A percentile compares a stretch with the other conserved stretches of the same genome.
phyloP scores from a whole-genome alignment of 495 filamentous ascomycete species.

The Penicillium bovifimosum region DNA sequence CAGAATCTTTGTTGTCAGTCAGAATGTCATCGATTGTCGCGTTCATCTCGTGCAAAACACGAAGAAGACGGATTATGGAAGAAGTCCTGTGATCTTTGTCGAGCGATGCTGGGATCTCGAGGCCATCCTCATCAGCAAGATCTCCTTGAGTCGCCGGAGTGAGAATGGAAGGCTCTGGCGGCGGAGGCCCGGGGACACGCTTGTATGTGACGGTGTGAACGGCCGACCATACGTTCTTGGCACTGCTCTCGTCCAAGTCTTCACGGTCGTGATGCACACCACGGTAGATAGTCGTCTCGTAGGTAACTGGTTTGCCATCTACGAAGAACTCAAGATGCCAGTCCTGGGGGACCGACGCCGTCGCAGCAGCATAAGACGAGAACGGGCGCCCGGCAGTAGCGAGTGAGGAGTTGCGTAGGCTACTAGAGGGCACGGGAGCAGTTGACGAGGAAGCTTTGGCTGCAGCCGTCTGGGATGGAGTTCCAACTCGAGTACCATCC shows the following conservation, averaged over 20 bases:
- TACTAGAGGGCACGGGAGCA: conserved; percentile 28
- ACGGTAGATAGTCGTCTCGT: conserved; percentile 94
- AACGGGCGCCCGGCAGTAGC: conserved; percentile 44
- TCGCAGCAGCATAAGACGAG: conserved; percentile 76
- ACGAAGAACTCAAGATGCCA: conserved; percentile 98
- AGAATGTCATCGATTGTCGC: conserved; percentile 94
- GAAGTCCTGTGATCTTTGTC: conserved; percentile 77
- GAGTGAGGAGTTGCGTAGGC: conserved; percentile 33
- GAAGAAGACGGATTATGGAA: conserved; percentile 81
- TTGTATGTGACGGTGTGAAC: conserved; percentile 90
- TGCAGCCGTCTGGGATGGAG: conserved; percentile 62
- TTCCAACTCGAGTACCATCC: conserved; percentile 85
- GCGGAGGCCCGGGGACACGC: conserved; percentile 81
- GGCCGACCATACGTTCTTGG: conserved; percentile 79
- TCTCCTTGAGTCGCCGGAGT: conserved; percentile 46
- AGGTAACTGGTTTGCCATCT: conserved; percentile 73
- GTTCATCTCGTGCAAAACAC: conserved; percentile 90
- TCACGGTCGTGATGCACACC: conserved; percentile 75
- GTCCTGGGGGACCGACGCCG: conserved; percentile 69
- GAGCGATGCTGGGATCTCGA: conserved; percentile 73
- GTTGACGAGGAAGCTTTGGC: conserved; percentile 45
- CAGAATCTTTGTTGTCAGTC: conserved; percentile 69
- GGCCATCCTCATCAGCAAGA: conserved; percentile 38
- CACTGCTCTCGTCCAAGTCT: conserved; percentile 58
- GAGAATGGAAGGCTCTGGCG: conserved; percentile 67